Conservation (phyloP, 257 asterid genomes). For the Thymus quinquecostatus region DNA sequence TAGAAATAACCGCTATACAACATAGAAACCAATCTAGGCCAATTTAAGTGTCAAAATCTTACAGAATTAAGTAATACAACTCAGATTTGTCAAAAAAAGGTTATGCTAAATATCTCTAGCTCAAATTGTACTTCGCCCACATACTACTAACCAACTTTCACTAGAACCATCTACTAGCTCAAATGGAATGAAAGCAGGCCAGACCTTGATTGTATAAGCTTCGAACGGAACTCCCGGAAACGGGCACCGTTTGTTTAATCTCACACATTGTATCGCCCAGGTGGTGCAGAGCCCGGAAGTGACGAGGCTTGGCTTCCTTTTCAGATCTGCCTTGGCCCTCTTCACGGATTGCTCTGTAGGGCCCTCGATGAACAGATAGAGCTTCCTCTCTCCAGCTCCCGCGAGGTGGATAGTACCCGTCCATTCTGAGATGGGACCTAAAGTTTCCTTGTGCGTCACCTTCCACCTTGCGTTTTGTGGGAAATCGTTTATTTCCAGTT, state of each 20-base stretch:
- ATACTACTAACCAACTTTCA: not conserved
- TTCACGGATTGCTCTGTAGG: slow-evolving; percentile 89
- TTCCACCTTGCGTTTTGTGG: slow-evolving; percentile 98
- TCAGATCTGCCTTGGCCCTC: slow-evolving; percentile 85
- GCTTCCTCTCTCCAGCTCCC: slow-evolving; percentile 82
- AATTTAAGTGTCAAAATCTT: not conserved
- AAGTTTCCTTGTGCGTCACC: slow-evolving; percentile 92
- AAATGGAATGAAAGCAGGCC: not conserved
- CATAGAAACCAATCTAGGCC: not conserved
- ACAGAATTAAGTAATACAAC: not conserved
- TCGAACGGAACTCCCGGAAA: not conserved
- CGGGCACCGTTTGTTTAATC: not conserved
- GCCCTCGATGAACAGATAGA: slow-evolving; percentile 91
- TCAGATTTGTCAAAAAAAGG: not conserved
- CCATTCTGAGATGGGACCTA: slow-evolving; percentile 94
- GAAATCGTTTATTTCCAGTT: slow-evolving; percentile 85
- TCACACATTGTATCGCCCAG: slow-evolving; percentile 65
- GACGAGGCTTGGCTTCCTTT: slow-evolving; percentile 75
- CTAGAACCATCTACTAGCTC: not conserved
- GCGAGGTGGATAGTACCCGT: slow-evolving; percentile 76
- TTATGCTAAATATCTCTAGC: not conserved
- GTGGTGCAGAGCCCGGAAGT: slow-evolving; percentile 92
- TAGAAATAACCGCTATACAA: no score
- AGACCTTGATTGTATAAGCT: not conserved
- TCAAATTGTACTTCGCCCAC: not conserved